Conservation (phyloP, 441 rosid species). For the Eruca vesicaria region DNA sequence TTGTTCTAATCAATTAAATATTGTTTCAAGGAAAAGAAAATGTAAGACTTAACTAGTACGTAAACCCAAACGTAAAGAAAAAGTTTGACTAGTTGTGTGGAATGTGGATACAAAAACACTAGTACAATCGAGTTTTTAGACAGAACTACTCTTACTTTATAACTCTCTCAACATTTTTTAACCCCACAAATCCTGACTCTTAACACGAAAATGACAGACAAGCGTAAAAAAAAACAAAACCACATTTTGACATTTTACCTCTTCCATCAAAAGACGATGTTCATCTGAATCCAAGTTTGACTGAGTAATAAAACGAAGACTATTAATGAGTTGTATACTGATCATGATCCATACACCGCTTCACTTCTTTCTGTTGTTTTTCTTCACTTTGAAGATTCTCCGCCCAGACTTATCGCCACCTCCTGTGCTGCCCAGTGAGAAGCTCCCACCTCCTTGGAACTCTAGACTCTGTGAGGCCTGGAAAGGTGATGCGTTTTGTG, state of each 20-base stretch:
- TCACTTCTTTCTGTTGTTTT: constrained; percentile 49
- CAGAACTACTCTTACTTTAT: constrained; percentile 14
- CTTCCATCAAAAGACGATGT: not conserved
- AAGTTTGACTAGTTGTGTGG: not conserved
- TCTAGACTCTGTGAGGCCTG: constrained; percentile 68
- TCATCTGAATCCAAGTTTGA: constrained; percentile 5
- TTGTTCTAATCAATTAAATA: too few species aligned
- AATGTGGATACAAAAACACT: constrained; percentile 13
- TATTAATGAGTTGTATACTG: not conserved
- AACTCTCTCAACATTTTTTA: constrained; percentile 4
- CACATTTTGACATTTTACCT: constrained; percentile 6
- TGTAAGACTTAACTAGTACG: too few species aligned
- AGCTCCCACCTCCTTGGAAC: constrained; percentile 68
- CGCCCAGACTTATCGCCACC: constrained; percentile 76
- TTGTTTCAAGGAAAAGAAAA: too few species aligned
- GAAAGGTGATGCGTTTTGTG: constrained; percentile 58
- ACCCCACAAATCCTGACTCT: constrained; percentile 2
- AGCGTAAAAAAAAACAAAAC: not conserved
- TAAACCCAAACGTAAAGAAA: not conserved
- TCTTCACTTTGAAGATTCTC: constrained; percentile 52
- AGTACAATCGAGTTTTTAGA: constrained; percentile 3
- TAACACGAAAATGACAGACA: constrained; percentile 6
- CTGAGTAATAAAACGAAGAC: not conserved
- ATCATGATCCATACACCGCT: constrained; percentile 7
- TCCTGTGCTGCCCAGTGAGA: constrained; percentile 78